Base-by-base conservation (phyloP, 176 grass and related monocot species). In the Hordeum marinum region DNA sequence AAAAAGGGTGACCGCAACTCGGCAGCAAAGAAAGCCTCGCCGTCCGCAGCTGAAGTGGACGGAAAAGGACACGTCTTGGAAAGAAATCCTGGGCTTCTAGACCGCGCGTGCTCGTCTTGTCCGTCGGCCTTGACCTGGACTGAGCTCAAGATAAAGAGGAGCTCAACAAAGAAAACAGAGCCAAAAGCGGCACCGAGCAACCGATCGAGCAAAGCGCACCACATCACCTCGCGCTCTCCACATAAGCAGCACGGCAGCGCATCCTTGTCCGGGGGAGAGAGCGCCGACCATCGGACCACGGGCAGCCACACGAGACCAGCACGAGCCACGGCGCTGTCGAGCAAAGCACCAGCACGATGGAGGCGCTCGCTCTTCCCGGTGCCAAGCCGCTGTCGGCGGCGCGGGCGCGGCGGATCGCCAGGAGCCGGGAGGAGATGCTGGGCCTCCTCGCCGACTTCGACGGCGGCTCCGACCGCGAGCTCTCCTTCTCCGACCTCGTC, bases 401-500 rank as follows among this genome's bases (percentile, higher is more conserved):
- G 61, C 79, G 84, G 41, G 87, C 68, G 29, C 14, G 57, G 48
- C 85, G 80, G 76, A 55, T 84, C 24, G 80, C 61, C 36, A 26
- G 79, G 79, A 84, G 50, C 68, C 59, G 85, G 58, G 90, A 94
- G 64, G 92, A 94, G 84, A 31, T 90, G 41, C 85, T 94, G 6
- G 73, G 81, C 50, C 92, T 94, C 27, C 81, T 94, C 4, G 62
- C 80, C 13, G 68, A 64, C 50, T 48, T 87, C 73, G 87, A 75
- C 31, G 41, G 4, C 72, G 76, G n/a, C 48, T 84, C 84, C 26
- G 74, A 62, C 58, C 83, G 80, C 74, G 89, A 94, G 78, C 90
- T 92, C 13, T 94, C 92, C 61, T 84, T 92, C 81, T 83, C 90
- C 39, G 82, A 92, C 69, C 63, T 92, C 68, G 27, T 94, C n/a